These are phyloP conservation scores for Paramecium pentaurelia DNA, from an alignment of 73 alveolate genomes.

Conservation along the genomic window DNA sequence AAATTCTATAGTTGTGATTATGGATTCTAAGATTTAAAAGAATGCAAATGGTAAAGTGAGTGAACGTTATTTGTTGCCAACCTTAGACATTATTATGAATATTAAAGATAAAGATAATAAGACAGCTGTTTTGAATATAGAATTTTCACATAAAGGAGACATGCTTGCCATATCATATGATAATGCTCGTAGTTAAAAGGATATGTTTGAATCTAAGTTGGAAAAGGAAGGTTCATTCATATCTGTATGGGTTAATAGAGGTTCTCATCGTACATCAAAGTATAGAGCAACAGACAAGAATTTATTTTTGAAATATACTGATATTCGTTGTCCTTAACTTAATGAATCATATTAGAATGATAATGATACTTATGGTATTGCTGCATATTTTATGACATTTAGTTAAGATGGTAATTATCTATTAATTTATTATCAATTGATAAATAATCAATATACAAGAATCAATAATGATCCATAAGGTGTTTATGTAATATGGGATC, in stretches of 20 bases:
- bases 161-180: slow-evolving; percentile 60
- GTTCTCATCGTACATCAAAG: neutral
- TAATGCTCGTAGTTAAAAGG: slow-evolving; percentile 29
- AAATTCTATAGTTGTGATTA: slow-evolving; percentile 19
- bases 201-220: slow-evolving; percentile 35
- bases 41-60: slow-evolving; percentile 15
- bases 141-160: slow-evolving; percentile 50
- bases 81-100: slow-evolving; percentile 18
- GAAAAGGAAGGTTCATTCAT: slow-evolving; percentile 63
- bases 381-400: slow-evolving; percentile 62
- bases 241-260: slow-evolving; percentile 36
- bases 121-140: slow-evolving; percentile 53
- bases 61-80: slow-evolving; percentile 12
- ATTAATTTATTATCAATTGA: slow-evolving; percentile 51
- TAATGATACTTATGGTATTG: slow-evolving; percentile 49
- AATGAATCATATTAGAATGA: slow-evolving; percentile 51
- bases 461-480: slow-evolving; percentile 57
- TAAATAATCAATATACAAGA: slow-evolving; percentile 45
- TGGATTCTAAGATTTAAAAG: slow-evolving; percentile 63
- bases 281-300: slow-evolving; percentile 51
- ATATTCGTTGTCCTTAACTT: slow-evolving; percentile 49
- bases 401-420: slow-evolving; percentile 44
- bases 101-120: slow-evolving; percentile 30
- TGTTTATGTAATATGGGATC: slow-evolving; percentile 56
- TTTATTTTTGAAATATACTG: slow-evolving; percentile 44